Evolutionary conservation across 306 rosid species (phyloP).

Genomic region (Rosa persica): DNA sequence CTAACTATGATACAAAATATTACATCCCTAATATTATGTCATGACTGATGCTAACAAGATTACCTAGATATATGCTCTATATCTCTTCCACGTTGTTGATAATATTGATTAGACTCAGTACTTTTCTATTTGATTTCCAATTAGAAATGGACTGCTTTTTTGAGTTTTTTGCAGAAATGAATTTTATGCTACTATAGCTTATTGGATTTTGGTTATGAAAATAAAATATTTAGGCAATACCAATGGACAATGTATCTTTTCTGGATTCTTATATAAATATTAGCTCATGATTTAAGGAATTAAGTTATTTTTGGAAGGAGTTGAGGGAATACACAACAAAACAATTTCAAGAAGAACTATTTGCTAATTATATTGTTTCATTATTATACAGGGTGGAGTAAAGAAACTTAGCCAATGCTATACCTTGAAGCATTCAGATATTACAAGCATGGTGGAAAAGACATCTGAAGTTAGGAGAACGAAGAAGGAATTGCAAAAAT

Average conservation of each 20-base stretch:
- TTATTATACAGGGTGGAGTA: constrained; percentile 43
- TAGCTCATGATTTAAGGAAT: not conserved
- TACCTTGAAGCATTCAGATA: constrained; percentile 50
- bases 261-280: too few relatives aligned
- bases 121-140: not conserved
- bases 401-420: constrained; percentile 46
- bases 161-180: not conserved
- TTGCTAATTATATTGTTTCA: not conserved
- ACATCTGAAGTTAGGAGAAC: constrained; percentile 64
- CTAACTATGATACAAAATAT: too few relatives aligned
- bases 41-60: too few relatives aligned
- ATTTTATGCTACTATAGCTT: not conserved
- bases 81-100: not conserved
- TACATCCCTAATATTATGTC: too few relatives aligned
- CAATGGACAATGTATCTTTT: too few relatives aligned
- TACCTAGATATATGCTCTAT: not conserved
- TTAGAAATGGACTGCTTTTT: not conserved
- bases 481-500: constrained; percentile 61
- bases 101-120: not conserved
- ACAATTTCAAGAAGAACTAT: not conserved
- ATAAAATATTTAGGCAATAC: not conserved
- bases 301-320: not conserved
- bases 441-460: constrained; percentile 57
- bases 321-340: not conserved
- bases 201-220: not conserved